Base-by-base conservation (phyloP, 495 filamentous ascomycete species). In the Penicillium macrosclerotiorum region DNA sequence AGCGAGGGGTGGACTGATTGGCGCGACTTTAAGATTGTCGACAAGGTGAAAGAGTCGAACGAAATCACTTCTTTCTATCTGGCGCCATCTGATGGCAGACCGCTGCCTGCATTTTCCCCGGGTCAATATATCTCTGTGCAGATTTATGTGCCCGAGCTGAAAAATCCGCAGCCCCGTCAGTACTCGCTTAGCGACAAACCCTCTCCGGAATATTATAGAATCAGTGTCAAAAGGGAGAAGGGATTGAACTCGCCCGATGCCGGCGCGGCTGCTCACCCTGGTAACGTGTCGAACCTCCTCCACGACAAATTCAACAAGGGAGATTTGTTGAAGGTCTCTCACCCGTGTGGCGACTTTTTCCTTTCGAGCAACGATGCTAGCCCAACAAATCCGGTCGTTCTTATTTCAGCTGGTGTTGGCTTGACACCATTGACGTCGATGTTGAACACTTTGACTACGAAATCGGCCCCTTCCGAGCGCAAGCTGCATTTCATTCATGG, bases 41-140 rank as follows among this genome's bases (percentile, higher is more conserved):
- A 73, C 20, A 86, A 86, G 54, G 73, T 81, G 19, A 60, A 62
- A 40, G 84, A 89, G 63, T 72, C 77, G 5, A 74, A 77, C 2
- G 80, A 82, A 52, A 83, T 89, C 59, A 82, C 75, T 40, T 85
- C 81, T 16, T 86, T 88, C 70, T 84, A 88, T 60, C 79, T 88
- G 14, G 67, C 74, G 32, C 85, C 86, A 1, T 73, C 80, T 47
- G 84, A 89, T 46, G 76, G 71, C 39, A 63, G 74, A 48, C 64
- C 72, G 19, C 69, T 89, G 20, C 85, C 85, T 2, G 22, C 49
- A 2, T 89, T 75, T 71, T 62, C 72, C 30, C 84, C 85, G 0
- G 85, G 86, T 40, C 85, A 89, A 59, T 90, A 86, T 60, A 75
- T 87, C 54, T 81, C 78, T 22, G 61, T 90, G 32, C 75, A 76